Conservation (phyloP, 179 eudicot species). For the Carnegiea gigantea region DNA sequence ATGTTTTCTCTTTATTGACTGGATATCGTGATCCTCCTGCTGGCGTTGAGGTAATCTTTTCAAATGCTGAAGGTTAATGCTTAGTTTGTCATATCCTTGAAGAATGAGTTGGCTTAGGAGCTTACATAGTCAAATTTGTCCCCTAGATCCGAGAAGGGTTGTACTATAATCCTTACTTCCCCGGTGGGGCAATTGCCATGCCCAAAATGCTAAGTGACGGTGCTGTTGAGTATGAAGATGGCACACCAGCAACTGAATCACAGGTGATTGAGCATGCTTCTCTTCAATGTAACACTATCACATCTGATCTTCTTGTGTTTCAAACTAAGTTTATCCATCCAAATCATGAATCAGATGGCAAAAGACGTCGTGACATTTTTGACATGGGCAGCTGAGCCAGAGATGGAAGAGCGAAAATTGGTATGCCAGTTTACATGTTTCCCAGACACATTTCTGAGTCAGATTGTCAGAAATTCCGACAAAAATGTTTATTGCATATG, state of each 20-base stretch:
- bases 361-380: slow-evolving; percentile 11
- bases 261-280: slow-evolving; percentile 37
- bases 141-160: slow-evolving; percentile 59
- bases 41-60: not conserved
- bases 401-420: slow-evolving; percentile 16
- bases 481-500: too few species aligned
- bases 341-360: not conserved
- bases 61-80: too few species aligned
- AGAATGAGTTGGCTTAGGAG: not conserved
- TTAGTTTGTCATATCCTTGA: too few species aligned
- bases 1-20: not conserved
- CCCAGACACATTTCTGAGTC: not conserved
- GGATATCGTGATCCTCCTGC: slow-evolving; percentile 5
- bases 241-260: slow-evolving; percentile 75
- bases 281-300: not conserved
- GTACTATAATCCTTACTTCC: slow-evolving; percentile 73
- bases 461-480: too few species aligned
- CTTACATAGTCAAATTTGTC: not conserved
- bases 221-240: slow-evolving; percentile 79
- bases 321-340: not conserved
- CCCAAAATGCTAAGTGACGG: slow-evolving; percentile 78
- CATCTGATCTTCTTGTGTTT: not conserved
- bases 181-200: slow-evolving; percentile 82
- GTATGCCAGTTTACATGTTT: not conserved
- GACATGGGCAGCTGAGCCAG: slow-evolving; percentile 16